Percentiles rank a stretch among this genome's conserved stretches.
phyloP scores from a whole-genome alignment of 257 asterid species.

The Nicotiana undulata region DNA sequence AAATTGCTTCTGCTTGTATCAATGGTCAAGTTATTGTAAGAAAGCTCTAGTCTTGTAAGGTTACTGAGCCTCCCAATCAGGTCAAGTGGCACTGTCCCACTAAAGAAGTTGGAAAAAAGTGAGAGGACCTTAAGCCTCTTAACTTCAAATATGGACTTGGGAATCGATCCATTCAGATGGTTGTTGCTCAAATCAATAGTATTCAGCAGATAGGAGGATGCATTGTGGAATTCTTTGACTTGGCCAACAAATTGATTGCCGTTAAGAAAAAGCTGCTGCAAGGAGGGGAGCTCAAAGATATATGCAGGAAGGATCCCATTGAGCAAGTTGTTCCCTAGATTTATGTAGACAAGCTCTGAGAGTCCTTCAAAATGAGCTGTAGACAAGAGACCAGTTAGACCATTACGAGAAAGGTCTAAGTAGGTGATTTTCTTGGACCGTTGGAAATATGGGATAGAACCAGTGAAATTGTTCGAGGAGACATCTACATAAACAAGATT shows the following conservation, averaged over 20 bases:
- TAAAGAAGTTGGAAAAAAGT: conserved; percentile 28
- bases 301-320: conserved; percentile 15
- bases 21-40: conserved; percentile 39
- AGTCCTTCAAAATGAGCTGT: conserved; percentile 20
- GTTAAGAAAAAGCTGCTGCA: conserved; percentile 22
- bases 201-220: neutral
- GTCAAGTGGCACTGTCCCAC: conserved; percentile 3
- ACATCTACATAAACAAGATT: conserved; percentile 27
- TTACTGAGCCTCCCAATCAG: conserved; percentile 15
- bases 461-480: conserved; percentile 20
- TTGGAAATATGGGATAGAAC: conserved; percentile 24
- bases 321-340: conserved; percentile 17
- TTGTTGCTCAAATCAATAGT: conserved; percentile 15
- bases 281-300: conserved; percentile 24
- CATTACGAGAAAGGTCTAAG: conserved; percentile 15
- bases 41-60: conserved; percentile 43
- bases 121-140: conserved; percentile 10
- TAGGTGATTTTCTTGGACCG: conserved; percentile 11
- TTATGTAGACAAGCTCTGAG: conserved; percentile 8
- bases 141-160: conserved; percentile 17
- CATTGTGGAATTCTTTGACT: neutral
- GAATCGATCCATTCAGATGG: conserved; percentile 21
- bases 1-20: conserved; percentile 8
- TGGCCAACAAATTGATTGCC: conserved; percentile 25
- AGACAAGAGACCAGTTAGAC: conserved; percentile 20